phyloP scores from a whole-genome alignment of 345 rosid genomes.

The Geranium rotundifolium region DNA sequence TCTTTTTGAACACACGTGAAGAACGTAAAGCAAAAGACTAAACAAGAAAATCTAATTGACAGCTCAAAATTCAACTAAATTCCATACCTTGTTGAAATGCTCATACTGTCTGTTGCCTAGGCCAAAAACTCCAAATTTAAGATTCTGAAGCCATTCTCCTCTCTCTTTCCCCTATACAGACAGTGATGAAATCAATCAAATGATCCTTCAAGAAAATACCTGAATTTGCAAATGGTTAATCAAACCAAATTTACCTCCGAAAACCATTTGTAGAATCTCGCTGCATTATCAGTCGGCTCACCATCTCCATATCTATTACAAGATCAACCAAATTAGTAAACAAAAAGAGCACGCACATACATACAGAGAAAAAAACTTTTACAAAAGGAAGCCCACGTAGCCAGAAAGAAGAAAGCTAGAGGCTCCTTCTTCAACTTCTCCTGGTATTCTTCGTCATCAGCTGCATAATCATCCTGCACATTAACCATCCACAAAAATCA shows the following conservation, averaged over 20 bases:
- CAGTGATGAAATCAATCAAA: conserved; percentile 6
- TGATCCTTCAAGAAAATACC: not conserved
- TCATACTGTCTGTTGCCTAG: conserved; percentile 95
- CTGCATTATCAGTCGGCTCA: conserved; percentile 98
- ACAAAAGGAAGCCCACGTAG: conserved; percentile 53
- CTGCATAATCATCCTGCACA: conserved; percentile 83
- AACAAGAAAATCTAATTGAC: not conserved
- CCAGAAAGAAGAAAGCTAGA: conserved; percentile 73
- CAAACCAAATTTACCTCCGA: conserved; percentile 47
- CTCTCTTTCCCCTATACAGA: conserved; percentile 53
- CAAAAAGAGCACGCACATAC: not conserved
- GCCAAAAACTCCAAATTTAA: conserved; percentile 85
- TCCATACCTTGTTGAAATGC: conserved; percentile 78
- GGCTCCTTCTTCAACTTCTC: conserved; percentile 81
- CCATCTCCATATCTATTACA: conserved; percentile 88
- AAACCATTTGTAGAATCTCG: conserved; percentile 98
- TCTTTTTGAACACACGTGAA: not conserved
- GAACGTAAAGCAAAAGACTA: not conserved
- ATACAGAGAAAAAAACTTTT: not conserved
- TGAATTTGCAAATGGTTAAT: not conserved
- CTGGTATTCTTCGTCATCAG: conserved; percentile 86
- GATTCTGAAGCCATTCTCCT: conserved; percentile 56
- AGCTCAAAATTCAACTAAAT: not conserved
- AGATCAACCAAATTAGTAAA: not conserved
- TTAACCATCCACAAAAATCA: conserved; percentile 2